Base-by-base conservation (phyloP, 2,329 filamentous ascomycete genomes). In the Penicillium janthinellum region DNA sequence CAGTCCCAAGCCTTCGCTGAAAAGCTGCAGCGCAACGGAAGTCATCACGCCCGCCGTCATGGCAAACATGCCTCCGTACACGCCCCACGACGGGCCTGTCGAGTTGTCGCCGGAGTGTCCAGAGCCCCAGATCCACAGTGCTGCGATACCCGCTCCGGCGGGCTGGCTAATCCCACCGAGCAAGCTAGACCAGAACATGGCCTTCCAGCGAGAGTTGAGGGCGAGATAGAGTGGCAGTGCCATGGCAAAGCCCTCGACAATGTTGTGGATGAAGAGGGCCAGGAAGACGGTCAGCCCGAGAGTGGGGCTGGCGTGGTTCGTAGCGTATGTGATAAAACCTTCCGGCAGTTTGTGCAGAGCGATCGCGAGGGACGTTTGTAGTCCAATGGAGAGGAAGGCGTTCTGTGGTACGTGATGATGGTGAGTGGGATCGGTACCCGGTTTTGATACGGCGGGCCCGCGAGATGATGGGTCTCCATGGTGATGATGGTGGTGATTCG, bases 391-490 rank as follows among this genome's bases (percentile, higher is more conserved):
- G 63, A 98, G 82, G 75, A 97, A 99, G 5, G 91, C 92, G 71
- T 98, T 98, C 62, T 91, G 88, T 0, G 94, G 91, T 3, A 98
- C 94, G 74, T 99, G 95, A 76, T 99, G 94, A 71, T 99, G 94
- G 71, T 97, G 92, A 65, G 78, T 72, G 61, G 81, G 81, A n/a
- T 66, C 67, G 31, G 55, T 41, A 47, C 61, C 31, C 53, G 54
- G 38, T 56, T 63, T 64, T 55, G 61, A 49, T 55, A 61, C 56
- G 51, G 20, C 20, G 25, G 52, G 45, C 4, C 50, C 47, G 4
- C 8, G 17, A 22, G 47, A 34, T 1, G 17, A 7, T 31, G 17
- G 22, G 17, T n/a, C 49, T 25, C 17, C 34, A 11, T 49, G 11
- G 7, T 68, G 56, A 25, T 72, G 64, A 31, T 63, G 52, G 11